Conservation (phyloP, 805 yeast species). For the Metschnikowia peoriensis region DNA sequence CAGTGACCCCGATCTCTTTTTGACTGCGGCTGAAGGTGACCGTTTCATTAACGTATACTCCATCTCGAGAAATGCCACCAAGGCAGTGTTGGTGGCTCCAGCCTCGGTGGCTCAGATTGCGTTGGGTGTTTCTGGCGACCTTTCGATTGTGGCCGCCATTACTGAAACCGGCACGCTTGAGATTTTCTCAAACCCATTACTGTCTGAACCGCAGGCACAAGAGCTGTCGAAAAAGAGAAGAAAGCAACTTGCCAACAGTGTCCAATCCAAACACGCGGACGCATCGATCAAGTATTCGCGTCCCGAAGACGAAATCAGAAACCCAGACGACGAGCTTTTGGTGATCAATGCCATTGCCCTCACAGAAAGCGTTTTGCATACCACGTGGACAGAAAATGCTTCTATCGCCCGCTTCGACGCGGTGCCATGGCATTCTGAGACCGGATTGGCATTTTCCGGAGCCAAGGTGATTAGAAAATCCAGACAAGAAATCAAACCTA, state of each 20-base stretch:
- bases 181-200: conserved; percentile 59
- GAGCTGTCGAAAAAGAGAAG: conserved; percentile 35
- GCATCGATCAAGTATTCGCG: conserved; percentile 47
- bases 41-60: conserved; percentile 76
- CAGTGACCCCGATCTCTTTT: conserved; percentile 43
- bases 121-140: conserved; percentile 29
- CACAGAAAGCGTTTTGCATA: conserved; percentile 18
- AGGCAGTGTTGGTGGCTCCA: conserved; percentile 65
- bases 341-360: conserved; percentile 25
- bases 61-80: conserved; percentile 41
- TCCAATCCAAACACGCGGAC: conserved; percentile 51
- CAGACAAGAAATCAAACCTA: conserved; percentile 39
- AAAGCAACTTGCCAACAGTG: conserved; percentile 41
- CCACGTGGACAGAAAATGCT: conserved; percentile 62
- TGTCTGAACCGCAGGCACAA: conserved; percentile 23
- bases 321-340: conserved; percentile 28
- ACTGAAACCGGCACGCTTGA: conserved; percentile 79
- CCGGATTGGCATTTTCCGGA: conserved; percentile 25
- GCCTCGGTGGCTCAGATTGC: conserved; percentile 53
- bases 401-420: conserved; percentile 56
- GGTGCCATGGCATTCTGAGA: conserved; percentile 45
- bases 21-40: conserved; percentile 76
- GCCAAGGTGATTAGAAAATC: conserved; percentile 31
- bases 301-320: conserved; percentile 40
- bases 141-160: conserved; percentile 47